Evolutionary conservation across 768 basidiomycete genomes (phyloP), one percentile per base, ranked within the genome.

Genomic region (Lentinus brumalis): DNA sequence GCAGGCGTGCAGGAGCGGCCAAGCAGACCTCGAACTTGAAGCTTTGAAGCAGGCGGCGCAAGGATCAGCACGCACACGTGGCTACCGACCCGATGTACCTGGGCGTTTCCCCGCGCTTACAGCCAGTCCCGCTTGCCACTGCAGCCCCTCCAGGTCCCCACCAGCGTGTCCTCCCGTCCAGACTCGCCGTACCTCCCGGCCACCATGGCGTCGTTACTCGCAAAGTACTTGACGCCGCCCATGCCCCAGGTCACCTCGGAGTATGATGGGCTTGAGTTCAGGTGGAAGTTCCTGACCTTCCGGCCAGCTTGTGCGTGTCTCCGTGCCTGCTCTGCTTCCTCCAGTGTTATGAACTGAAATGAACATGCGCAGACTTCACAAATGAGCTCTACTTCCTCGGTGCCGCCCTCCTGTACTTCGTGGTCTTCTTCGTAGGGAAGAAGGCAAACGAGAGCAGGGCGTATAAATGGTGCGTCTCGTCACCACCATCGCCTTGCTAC

Each of bases 281-380:
- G 76, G 63, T 95, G 89, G 87, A 87, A 81, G 70, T 77, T 85
- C 57, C 75, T 97, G 66, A 84, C 87, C 40, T 92, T 96, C 76
- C 81, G 94, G 45, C 95, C 94, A 18, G 91, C 88, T 9, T 71
- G 89, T 89, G 69, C 65, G 87, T 65, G 38, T 14, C 16, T 30
- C 35, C 35, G 11, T n/a, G 6, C 42, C n/a, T 18, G 18, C 57
- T 26, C 31, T 46, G 11, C 16, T 56, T 55, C 66, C 45, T 57
- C 57, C 15, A 32, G 57, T n/a, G 32, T 32, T 10, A 40, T 49
- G 29, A 58, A 58, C 21, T 52, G 26, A 21, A n/a, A 58, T 45
- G 31, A 38, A 29, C 50, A 11, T 32, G 8, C 55, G 2, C 67
- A 86, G 88, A 84, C 31, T 89, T 95, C 76, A 75, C 86, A 69